These are phyloP conservation scores for Tolypocladium album DNA, from an alignment of 2,329 filamentous ascomycete genomes.

Conservation along the genomic window DNA sequence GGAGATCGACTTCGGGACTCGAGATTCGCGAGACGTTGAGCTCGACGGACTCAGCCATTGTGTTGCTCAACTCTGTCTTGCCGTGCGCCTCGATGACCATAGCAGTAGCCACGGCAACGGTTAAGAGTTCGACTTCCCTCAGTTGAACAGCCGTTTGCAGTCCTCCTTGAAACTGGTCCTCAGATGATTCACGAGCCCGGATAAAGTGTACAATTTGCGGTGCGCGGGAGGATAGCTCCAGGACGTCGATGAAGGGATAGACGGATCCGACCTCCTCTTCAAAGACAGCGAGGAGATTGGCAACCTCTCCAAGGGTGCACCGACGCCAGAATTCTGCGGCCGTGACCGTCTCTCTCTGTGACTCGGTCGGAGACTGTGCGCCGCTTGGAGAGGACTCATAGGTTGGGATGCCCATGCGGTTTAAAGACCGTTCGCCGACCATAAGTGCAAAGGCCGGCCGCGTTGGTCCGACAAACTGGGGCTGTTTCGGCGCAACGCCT, in stretches of 20 bases:
- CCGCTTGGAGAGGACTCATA: slow-evolving; percentile 14
- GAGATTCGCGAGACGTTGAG: slow-evolving; percentile 15
- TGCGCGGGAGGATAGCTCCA: slow-evolving; percentile 13
- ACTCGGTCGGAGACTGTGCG: slow-evolving; percentile 10
- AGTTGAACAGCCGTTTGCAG: background rate
- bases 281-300: slow-evolving; percentile 22
- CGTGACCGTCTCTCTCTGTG: slow-evolving; percentile 1
- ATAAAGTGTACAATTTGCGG: slow-evolving; percentile 15
- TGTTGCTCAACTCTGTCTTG: slow-evolving; percentile 15
- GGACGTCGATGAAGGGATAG: slow-evolving; percentile 21
- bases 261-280: slow-evolving; percentile 28
- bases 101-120: slow-evolving; percentile 20
- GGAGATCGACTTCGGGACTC: slow-evolving; percentile 18
- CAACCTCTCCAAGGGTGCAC: slow-evolving; percentile 14
- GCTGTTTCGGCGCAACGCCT: slow-evolving; percentile 16
- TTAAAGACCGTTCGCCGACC: slow-evolving; percentile 23
- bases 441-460: slow-evolving; percentile 22
- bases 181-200: background rate
- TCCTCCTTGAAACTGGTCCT: background rate
- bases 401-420: slow-evolving; percentile 21
- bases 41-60: slow-evolving; percentile 19
- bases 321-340: slow-evolving; percentile 13
- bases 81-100: slow-evolving; percentile 21
- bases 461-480: slow-evolving; percentile 25
- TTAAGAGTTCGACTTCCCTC: slow-evolving; percentile 21